Conservation (phyloP, 306 rosid genomes). For the Citrullus mucosospermus region DNA sequence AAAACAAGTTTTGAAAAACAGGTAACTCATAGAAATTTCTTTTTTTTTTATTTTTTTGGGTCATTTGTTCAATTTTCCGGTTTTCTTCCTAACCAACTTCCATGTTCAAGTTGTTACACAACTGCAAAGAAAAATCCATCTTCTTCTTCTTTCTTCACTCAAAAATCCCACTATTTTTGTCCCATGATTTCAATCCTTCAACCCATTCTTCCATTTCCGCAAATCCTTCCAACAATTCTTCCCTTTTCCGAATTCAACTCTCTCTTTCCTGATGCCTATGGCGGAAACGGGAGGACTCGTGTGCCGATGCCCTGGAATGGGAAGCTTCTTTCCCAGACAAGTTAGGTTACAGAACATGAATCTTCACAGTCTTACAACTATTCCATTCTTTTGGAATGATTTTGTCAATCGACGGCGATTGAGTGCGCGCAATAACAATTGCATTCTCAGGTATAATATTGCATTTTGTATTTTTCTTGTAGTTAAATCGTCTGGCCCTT, state of each 20-base stretch:
- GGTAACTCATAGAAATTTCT: too few species aligned
- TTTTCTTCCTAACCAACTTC: too few species aligned
- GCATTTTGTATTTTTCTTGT: neutral
- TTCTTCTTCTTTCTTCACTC: too few species aligned
- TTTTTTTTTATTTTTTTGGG: too few species aligned
- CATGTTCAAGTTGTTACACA: too few species aligned
- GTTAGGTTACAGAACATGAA: conserved; percentile 2
- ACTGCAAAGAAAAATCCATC: too few species aligned
- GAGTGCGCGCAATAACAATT: neutral
- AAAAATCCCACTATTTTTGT: too few species aligned
- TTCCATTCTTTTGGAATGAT: conserved; percentile 10
- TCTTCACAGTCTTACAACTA: conserved; percentile 13
- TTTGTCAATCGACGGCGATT: conserved; percentile 5
- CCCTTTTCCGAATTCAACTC: neutral
- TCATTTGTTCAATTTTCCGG: too few species aligned
- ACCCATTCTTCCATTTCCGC: neutral
- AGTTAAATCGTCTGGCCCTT: too few species aligned
- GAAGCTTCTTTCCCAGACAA: conserved; percentile 7
- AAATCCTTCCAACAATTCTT: neutral
- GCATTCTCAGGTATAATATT: conserved; percentile 18
- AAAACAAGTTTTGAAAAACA: too few species aligned
- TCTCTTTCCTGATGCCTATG: conserved; percentile 5
- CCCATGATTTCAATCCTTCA: neutral
- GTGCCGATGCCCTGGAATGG: conserved; percentile 2
- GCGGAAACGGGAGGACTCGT: conserved; percentile 13